phyloP scores from a whole-genome alignment of 805 yeast genomes.

The Nakazawaea pomicola region DNA sequence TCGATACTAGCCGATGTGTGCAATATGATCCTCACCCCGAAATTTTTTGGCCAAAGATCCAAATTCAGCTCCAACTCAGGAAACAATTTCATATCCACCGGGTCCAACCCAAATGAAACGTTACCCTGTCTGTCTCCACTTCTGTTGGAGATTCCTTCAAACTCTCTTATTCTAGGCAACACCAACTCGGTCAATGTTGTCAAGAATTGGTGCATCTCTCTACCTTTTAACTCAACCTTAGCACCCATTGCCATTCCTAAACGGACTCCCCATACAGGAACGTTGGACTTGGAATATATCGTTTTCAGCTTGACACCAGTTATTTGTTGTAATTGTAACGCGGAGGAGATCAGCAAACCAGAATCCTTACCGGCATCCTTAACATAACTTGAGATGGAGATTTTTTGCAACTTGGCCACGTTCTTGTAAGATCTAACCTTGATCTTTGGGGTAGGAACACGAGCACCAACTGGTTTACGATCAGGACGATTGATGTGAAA shows the following conservation, averaged over 20 bases:
- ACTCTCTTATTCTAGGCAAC: constrained; percentile 87
- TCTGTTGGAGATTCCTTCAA: constrained; percentile 66
- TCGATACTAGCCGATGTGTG: constrained; percentile 90
- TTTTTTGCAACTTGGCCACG: constrained; percentile 65
- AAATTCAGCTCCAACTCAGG: constrained; percentile 92
- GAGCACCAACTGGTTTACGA: constrained; percentile 71
- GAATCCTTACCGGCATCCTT: constrained; percentile 65
- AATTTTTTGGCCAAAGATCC: constrained; percentile 83
- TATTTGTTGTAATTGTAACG: constrained; percentile 82
- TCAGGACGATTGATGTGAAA: constrained; percentile 81
- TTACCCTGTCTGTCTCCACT: constrained; percentile 86
- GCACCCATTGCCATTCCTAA: constrained; percentile 92
- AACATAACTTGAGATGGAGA: constrained; percentile 73
- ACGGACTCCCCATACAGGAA: constrained; percentile 81
- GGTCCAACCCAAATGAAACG: constrained; percentile 75
- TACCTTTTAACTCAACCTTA: constrained; percentile 69
- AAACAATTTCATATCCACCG: constrained; percentile 73
- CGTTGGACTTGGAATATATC: constrained; percentile 70
- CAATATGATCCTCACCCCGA: constrained; percentile 80
- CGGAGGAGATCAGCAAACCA: constrained; percentile 70
- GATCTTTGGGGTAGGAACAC: constrained; percentile 69
- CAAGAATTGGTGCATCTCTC: constrained; percentile 80
- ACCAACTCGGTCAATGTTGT: constrained; percentile 87
- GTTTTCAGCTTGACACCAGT: constrained; percentile 84
- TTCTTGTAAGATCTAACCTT: constrained; percentile 61